Base-by-base conservation (phyloP, 1,139 yeast genomes). In the Yamadazyma dushanensis region DNA sequence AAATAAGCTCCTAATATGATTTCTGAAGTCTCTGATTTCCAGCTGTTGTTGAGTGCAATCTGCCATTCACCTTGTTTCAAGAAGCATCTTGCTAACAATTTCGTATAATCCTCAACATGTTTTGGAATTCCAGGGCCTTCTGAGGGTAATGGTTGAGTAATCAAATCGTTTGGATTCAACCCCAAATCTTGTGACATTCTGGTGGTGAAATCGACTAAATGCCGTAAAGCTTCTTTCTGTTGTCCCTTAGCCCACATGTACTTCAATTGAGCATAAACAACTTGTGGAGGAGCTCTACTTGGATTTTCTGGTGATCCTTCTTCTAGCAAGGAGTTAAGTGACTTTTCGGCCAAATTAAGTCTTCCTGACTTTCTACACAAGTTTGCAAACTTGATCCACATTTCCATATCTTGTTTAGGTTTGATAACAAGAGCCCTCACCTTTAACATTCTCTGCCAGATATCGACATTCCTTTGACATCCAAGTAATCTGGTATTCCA, bases 1-100 rank as follows among this genome's bases (percentile, higher is more conserved):
- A 90, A 67, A 57, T 88, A 94, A 0, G 97, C 90, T 9, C 97
- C 96, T 43, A 94, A 67, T 45, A 94, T 88, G 5, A 78, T 76
- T 31, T 83, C 87, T 3, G 86, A 78, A 0, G 89, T 80, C 46
- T 85, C 95, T 14, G 80, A 75, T 52, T 89, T 76, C 96, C 97
- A 90, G 42, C 78, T 78, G 35, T 72, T 76, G 42, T 83, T 81
- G 48, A 90, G 63, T 1, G 87, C 83, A 40, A 89, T 86, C 51
- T 89, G 94, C 99, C 99, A 94, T 60, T 92, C 97, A 48, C 98
- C 98, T 63, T 92, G 98, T 53, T 92, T 94, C 60, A 92, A 72
- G 66, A 90, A 94, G 53, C 98, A 94, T 50, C 97, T 75, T 0
- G 98, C 97, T 32, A 94, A 67, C 22, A 94, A 66, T 48, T 78